Evolutionary conservation across 139 green algal genomes (phyloP), one percentile per base, ranked within the genome.

Genomic region (Coccomyxa sp.): DNA sequence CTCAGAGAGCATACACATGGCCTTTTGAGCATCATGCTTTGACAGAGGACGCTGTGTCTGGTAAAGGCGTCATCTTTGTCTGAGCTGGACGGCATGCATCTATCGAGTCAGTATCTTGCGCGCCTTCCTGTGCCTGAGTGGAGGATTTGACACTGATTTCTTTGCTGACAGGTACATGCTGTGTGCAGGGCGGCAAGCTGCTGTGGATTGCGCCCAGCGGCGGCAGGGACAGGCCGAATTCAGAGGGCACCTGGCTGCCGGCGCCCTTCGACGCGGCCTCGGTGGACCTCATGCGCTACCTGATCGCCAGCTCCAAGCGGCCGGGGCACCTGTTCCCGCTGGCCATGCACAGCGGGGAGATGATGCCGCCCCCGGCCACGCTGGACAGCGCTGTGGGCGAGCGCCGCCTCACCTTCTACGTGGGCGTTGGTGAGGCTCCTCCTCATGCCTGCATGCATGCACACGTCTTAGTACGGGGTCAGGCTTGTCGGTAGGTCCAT

Each of bases 151-250:
- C n/a, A n/a, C n/a, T n/a, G n/a, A n/a, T n/a, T n/a, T n/a, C n/a
- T n/a, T n/a, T n/a, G n/a, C n/a, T n/a, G n/a, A n/a, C n/a, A n/a
- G n/a, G n/a, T n/a, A n/a, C n/a, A n/a, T n/a, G n/a, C n/a, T n/a
- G 96, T 41, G 92, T 92, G 70, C 83, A 89, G 50, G 90, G 87
- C 70, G 95, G 95, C 44, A 82, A 84, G 38, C 89, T 98, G 41
- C 77, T 99, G 27, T 99, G 95, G 95, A 97, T 99, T 36, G 95
- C 95, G 22, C 95, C 93, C 39, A 88, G 79, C 76, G 95, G 95
- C 27, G 95, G 96, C 29, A 79, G 95, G 7, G 95, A 99, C 84
- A 86, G 95, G 12, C 88, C 89, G 18, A 87, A 92, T 37, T n/a
- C 44, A 7, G 10, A 72, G 18, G 92, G 85, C 22, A 70, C 84